Evolutionary conservation across 305 asterid species (phyloP).

Genomic region (Fraxinus paxiana): DNA sequence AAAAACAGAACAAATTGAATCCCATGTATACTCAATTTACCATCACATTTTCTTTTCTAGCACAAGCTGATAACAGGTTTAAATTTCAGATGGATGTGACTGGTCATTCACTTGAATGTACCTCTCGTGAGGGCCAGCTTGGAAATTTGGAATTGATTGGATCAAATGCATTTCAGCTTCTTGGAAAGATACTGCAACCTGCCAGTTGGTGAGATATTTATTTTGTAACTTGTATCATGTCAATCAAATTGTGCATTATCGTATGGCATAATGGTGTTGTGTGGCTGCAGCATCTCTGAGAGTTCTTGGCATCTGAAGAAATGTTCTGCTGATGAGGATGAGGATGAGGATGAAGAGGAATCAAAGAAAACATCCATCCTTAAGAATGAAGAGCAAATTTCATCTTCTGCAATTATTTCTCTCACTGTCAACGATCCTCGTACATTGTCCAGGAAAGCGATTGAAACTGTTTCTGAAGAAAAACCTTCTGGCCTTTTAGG

Average conservation of each 20-base stretch:
- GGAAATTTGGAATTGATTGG: slow-evolving; percentile 74
- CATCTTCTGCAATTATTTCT: slow-evolving; percentile 49
- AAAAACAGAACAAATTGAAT: neutral
- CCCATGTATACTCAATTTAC: neutral
- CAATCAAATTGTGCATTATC: slow-evolving; percentile 1
- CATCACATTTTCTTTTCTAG: slow-evolving; percentile 2
- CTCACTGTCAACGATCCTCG: slow-evolving; percentile 74
- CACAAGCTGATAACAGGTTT: slow-evolving; percentile 20
- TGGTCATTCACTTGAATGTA: slow-evolving; percentile 44
- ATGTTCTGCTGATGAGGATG: slow-evolving; percentile 29
- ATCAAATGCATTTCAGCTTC: slow-evolving; percentile 56
- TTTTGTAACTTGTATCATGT: slow-evolving; percentile 7
- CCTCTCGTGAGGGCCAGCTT: slow-evolving; percentile 70
- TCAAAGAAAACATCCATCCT: slow-evolving; percentile 26
- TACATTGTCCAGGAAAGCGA: slow-evolving; percentile 26
- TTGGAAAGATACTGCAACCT: slow-evolving; percentile 63
- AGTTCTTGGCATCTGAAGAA: slow-evolving; percentile 34
- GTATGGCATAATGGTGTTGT: slow-evolving; percentile 18
- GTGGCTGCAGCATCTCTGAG: slow-evolving; percentile 40
- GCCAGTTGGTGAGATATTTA: slow-evolving; percentile 42
- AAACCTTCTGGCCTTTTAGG: slow-evolving; percentile 24
- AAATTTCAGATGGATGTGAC: slow-evolving; percentile 47
- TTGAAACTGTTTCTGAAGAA: slow-evolving; percentile 28
- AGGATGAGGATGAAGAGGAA: slow-evolving; percentile 27
- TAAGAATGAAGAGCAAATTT: slow-evolving; percentile 35